phyloP scores from a whole-genome alignment of 306 rosid species.

The Sphenostylis stenocarpa region DNA sequence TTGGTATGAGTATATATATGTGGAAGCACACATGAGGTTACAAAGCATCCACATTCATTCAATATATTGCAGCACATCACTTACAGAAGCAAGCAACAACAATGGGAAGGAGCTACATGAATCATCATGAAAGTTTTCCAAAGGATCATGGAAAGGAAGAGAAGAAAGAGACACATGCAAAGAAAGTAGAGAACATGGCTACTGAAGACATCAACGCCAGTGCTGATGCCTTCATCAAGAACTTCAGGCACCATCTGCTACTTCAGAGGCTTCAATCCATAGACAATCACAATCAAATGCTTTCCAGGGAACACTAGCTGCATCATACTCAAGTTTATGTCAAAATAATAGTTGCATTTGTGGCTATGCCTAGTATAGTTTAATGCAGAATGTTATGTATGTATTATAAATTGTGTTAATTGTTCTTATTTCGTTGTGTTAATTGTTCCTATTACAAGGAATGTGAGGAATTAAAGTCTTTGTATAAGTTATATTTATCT shows the following conservation, averaged over 20 bases:
- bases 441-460: too few relatives aligned
- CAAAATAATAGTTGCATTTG: background rate
- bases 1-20: slow-evolving; percentile 26
- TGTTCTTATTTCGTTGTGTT: too few relatives aligned
- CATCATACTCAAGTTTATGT: background rate
- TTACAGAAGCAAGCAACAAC: background rate
- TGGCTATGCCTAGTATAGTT: background rate
- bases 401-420: background rate
- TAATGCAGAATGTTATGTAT: background rate
- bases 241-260: slow-evolving; percentile 73
- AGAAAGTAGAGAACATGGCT: slow-evolving; percentile 56
- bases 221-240: slow-evolving; percentile 85
- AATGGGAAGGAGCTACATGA: slow-evolving; percentile 37
- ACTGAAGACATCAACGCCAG: slow-evolving; percentile 68
- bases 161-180: slow-evolving; percentile 31
- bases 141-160: slow-evolving; percentile 23
- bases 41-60: background rate
- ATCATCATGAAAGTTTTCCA: slow-evolving; percentile 5
- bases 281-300: slow-evolving; percentile 69
- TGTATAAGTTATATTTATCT: too few relatives aligned
- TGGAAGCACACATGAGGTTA: slow-evolving; percentile 23
- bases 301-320: slow-evolving; percentile 49
- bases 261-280: slow-evolving; percentile 89
- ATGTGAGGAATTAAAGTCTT: too few relatives aligned
- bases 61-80: slow-evolving; percentile 3